Percentiles rank a stretch among this genome's conserved stretches.
These are phyloP conservation scores for Sporobolomyces pararoseus DNA, from an alignment of 768 basidiomycete genomes.

Conservation along the genomic window DNA sequence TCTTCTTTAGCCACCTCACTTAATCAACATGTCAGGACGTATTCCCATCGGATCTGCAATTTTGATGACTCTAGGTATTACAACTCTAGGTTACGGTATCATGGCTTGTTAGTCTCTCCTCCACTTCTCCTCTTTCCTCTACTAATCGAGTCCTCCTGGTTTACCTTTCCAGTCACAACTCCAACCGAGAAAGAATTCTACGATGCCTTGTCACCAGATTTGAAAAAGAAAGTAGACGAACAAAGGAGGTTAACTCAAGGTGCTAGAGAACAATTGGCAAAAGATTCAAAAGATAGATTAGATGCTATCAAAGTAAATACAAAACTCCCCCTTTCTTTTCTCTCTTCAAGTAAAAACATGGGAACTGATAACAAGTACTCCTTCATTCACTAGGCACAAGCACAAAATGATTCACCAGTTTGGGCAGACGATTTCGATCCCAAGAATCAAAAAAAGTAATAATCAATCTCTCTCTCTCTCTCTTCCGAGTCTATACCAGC, in stretches of 20 bases:
- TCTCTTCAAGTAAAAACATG: too few species aligned
- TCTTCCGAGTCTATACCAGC: too few species aligned
- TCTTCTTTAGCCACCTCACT: not conserved
- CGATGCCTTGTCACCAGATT: slow-evolving; percentile 30
- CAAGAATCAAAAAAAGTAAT: not conserved
- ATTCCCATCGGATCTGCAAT: slow-evolving; percentile 32
- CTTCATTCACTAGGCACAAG: not conserved
- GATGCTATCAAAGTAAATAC: slow-evolving; percentile 21
- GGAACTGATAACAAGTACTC: too few species aligned
- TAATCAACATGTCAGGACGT: slow-evolving; percentile 26
- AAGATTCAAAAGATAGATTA: not conserved
- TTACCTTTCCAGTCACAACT: slow-evolving; percentile 22
- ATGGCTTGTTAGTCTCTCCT: slow-evolving; percentile 27
- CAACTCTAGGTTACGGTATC: slow-evolving; percentile 29
- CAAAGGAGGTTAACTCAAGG: not conserved
- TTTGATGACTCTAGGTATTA: slow-evolving; percentile 22
- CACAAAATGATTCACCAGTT: slow-evolving; percentile 11
- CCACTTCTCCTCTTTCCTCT: not conserved
- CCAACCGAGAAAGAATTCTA: slow-evolving; percentile 37
- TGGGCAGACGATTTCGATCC: slow-evolving; percentile 23
- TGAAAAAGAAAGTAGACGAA: slow-evolving; percentile 38
- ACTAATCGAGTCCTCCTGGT: not conserved
- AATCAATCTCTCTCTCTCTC: not conserved
- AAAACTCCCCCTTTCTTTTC: not conserved
- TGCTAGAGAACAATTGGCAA: slow-evolving; percentile 1